Conservation (phyloP, 2,329 filamentous ascomycete genomes). For the Microcyclospora pomicola region DNA sequence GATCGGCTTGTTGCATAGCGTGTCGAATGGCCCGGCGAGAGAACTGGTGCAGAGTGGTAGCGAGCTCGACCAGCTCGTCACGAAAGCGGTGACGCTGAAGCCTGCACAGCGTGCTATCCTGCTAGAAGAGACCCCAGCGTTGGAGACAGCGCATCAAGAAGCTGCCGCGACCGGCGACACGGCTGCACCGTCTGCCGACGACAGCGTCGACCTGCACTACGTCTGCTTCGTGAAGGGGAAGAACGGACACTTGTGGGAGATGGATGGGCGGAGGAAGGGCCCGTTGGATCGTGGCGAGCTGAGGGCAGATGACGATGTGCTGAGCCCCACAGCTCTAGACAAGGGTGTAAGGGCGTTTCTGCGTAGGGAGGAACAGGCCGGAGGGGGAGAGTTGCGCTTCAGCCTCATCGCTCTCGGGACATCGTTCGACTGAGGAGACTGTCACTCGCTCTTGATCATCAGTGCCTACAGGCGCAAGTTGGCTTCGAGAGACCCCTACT, state of each 20-base stretch:
- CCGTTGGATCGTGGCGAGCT: slow-evolving; percentile 49
- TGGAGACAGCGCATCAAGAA: slow-evolving; percentile 65
- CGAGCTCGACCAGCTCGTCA: slow-evolving; percentile 51
- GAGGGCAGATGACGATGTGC: slow-evolving; percentile 32
- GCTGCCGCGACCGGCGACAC: slow-evolving; percentile 71
- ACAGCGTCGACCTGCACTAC: slow-evolving; percentile 84
- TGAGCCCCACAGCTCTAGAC: slow-evolving; percentile 58
- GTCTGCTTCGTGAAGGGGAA: slow-evolving; percentile 83
- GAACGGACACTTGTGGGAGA: slow-evolving; percentile 58
- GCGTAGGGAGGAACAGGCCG: slow-evolving; percentile 40
- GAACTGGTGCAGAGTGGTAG: slow-evolving; percentile 44
- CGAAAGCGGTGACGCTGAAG: slow-evolving; percentile 54
- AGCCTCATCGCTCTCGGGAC: slow-evolving; percentile 48
- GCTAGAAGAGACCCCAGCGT: slow-evolving; percentile 59
- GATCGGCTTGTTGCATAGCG: slow-evolving; percentile 74
- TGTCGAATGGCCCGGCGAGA: slow-evolving; percentile 60
- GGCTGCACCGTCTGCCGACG: slow-evolving; percentile 59
- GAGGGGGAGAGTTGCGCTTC: slow-evolving; percentile 47
- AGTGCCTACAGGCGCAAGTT: too few species aligned
- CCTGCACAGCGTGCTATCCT: slow-evolving; percentile 55
- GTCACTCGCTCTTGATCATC: too few species aligned
- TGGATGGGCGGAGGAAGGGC: slow-evolving; percentile 62
- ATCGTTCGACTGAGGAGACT: slow-evolving; percentile 35
- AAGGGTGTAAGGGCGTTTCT: slow-evolving; percentile 52
- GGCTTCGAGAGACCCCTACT: too few species aligned